Conservation (phyloP, 345 rosid genomes). For the Fremontodendron californicum region DNA sequence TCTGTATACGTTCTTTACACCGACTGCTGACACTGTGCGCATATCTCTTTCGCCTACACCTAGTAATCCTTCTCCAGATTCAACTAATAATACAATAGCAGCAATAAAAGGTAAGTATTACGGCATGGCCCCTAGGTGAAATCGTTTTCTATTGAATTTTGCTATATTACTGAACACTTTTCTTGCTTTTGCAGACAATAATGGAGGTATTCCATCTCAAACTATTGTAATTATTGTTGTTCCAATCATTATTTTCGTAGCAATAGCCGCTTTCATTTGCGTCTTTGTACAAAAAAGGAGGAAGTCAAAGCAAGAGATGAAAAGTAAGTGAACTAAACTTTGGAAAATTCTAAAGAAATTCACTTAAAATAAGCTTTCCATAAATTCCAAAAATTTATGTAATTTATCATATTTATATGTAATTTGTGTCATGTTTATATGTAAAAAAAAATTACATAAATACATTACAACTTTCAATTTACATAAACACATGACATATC, state of each 20-base stretch:
- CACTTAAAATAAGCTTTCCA: too few relatives aligned
- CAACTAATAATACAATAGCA: not conserved
- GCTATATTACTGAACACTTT: not conserved
- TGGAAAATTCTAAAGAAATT: too few relatives aligned
- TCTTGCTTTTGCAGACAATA: slow-evolving; percentile 8
- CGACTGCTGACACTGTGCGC: slow-evolving; percentile 3
- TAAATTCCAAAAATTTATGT: too few relatives aligned
- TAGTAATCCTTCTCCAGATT: not conserved
- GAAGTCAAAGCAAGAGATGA: not conserved
- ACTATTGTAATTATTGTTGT: slow-evolving; percentile 23
- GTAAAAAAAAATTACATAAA: too few relatives aligned
- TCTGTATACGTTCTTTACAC: slow-evolving; percentile 33
- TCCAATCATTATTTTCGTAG: slow-evolving; percentile 15
- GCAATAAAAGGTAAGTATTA: not conserved
- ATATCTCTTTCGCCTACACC: slow-evolving; percentile 23
- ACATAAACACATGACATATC: too few relatives aligned
- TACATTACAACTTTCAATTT: too few relatives aligned
- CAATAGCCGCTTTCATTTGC: slow-evolving; percentile 7
- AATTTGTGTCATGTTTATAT: too few relatives aligned
- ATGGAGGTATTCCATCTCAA: not conserved
- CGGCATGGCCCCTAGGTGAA: too few relatives aligned
- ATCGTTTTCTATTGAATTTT: not conserved
- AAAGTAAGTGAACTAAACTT: not conserved
- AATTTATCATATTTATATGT: too few relatives aligned
- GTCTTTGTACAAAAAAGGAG: slow-evolving; percentile 12